Evolutionary conservation across 2,329 filamentous ascomycete species (phyloP), one percentile per base, ranked within the genome.

Genomic region (Aspergillus japonicus): DNA sequence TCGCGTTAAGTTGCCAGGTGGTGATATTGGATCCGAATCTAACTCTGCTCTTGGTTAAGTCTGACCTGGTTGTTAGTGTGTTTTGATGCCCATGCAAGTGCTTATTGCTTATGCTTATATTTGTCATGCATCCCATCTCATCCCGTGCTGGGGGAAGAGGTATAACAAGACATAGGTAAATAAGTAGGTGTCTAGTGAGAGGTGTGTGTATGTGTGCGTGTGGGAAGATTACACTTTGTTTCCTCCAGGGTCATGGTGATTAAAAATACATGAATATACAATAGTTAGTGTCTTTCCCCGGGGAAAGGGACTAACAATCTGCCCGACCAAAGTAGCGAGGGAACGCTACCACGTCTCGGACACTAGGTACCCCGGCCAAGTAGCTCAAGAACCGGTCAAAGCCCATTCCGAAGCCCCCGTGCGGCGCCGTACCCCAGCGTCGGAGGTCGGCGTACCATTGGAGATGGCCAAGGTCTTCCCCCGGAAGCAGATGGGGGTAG

Each of bases 371-470:
- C 10, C 92, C 92, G 33, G 89, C 86, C 57, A 97, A 81, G 77
- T 96, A 96, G 71, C 89, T 88, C 67, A 96, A 77, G 64, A 96
- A 83, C 57, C 93, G 86, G 80, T 97, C 93, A 72, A 96, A 96
- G 8, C 93, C 93, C 58, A 97, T 75, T 2, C 93, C 93, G 72
- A 96, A 97, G 1, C 93, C 93, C 47, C 93, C 93, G 69, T 96
- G 93, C 39, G 92, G 92, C 58, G 92, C 91, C 66, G 89, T 93
- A n/a, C 93, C 93, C 85, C 92, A 97, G 66, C 89, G 87, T 62
- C 93, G 87, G 62, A 97, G 82, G 74, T 97, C 92, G 24, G 91
- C 81, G 73, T 96, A 97, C 93, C 93, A 97, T 66, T 89, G 85
- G 57, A 96, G 76, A 61, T 80, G 79, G n/a, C 78, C 78, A 59